Base-by-base conservation (phyloP, 2,329 filamentous ascomycete genomes). In the Fusarium brevicatenulatum region DNA sequence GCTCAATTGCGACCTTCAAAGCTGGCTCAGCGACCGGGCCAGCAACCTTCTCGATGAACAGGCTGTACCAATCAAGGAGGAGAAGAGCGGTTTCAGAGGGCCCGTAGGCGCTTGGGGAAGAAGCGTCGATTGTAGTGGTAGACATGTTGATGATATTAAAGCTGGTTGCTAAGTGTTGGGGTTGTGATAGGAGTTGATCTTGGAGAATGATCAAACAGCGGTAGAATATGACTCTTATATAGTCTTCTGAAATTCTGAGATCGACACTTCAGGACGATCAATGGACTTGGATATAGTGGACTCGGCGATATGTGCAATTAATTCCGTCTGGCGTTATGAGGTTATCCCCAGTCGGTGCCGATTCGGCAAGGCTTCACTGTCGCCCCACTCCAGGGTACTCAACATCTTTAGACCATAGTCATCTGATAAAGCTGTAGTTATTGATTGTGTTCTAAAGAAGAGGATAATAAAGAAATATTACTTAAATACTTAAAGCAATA, bases 271-370 rank as follows among this genome's bases (percentile, higher is more conserved):
- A 12, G 9, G 5, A 54, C 2, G 1, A 18, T 10, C 15, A 19
- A 9, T 25, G 11, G 39, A 23, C 32, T 19, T 19, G 12, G 30
- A 16, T 30, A 5, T 16, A 4, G 5, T 39, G 18, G 15, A 28
- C 3, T 63, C 60, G 55, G 61, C 21, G 44, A 64, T 64, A 64
- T 21, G 15, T 46, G 19, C 9, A 34, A 10, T 57, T 47, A 57
- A 47, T 9, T 7, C 54, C 54, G 54, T 57, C 40, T 57, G 61
- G 61, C 18, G 37, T 62, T 50, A 64, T n/a, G 37, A 25, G 23
- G 44, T 30, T 62, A 62, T 64, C 61, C 30, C 61, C 56, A 43
- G 16, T 64, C 61, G 61, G 61, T 62, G 56, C 61, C 61, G 56
- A 52, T 13, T 64, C 61, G 61, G 61, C 56, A 52, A 34, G 1